Evolutionary conservation across 805 yeast genomes (phyloP), one percentile per base, ranked within the genome.

Genomic region (Metschnikowia amazonensis): DNA sequence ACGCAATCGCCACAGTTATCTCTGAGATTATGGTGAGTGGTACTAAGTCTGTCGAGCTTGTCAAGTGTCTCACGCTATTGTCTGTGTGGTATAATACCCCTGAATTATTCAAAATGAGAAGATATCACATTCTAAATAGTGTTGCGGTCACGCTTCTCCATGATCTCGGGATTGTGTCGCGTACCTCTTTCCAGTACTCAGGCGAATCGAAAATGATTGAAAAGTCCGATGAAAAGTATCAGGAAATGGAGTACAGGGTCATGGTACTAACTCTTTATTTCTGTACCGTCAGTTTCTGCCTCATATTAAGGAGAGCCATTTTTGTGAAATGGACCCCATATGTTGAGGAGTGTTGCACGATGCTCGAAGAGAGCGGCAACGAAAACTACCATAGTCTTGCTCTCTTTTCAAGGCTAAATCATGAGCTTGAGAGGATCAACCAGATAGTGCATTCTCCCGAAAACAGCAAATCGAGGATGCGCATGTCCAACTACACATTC

Each of bases 21-120:
- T 66, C 76, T 41, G 90, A 88, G 56, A 75, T 84, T 9, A 64
- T 89, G 64, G 73, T 84, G 7, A 70, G 77, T 21, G 96, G 96
- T 16, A 74, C 79, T 45, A 89, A 87, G 65, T 75, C 82, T 5
- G 64, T 81, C 14, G 90, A 87, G 60, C 63, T 87, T 30, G 66
- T 89, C 32, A 82, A 83, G 60, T 67, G 82, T 16, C 66, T 86
- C 41, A 59, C 85, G 16, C 57, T 86, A 5, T 67, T 85, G 43
- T 76, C 85, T 21, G 63, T 83, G 24, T 89, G 96, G 96, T 89
- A 88, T 60, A 86, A 85, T 52, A 78, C 87, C 3, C 86, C 96
- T 0, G 96, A 88, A 62, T 69, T 86, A 54, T 86, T 86, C 52
- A 86, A 82, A 51, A 86, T 85, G 55, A 79, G 95, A 46, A 77